A percentile compares a stretch with the other conserved stretches of the same genome.
phyloP scores from a whole-genome alignment of 106 monocot genomes.

The Cymbidium sinense region DNA sequence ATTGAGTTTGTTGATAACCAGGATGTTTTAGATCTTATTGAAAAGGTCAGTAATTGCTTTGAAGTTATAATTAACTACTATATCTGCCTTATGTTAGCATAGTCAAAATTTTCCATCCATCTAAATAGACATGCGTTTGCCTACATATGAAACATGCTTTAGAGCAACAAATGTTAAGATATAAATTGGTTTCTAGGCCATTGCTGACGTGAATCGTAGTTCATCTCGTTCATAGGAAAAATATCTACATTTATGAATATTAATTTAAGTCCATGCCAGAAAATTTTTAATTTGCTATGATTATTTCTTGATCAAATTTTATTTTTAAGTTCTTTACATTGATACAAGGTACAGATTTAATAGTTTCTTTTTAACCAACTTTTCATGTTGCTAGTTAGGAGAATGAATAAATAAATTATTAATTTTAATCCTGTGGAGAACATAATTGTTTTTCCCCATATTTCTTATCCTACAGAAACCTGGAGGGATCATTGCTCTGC shows the following conservation, averaged over 20 bases:
- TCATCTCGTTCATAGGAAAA: neutral
- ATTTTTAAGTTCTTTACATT: neutral
- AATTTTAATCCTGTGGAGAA: neutral
- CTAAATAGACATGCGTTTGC: neutral
- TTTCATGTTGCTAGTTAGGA: neutral
- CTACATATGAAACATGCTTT: neutral
- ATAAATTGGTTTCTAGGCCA: neutral
- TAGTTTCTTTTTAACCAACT: neutral
- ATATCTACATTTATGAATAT: neutral
- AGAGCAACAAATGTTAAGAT: neutral
- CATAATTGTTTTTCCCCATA: neutral
- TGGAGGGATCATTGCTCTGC: slow-evolving; percentile 91
- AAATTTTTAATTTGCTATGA: no score
- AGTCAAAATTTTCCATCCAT: neutral
- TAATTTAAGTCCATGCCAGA: neutral
- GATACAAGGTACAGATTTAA: neutral
- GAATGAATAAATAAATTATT: neutral
- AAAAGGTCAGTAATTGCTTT: slow-evolving; percentile 54
- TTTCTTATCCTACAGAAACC: slow-evolving; percentile 62
- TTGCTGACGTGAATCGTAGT: neutral
- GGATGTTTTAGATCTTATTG: slow-evolving; percentile 97
- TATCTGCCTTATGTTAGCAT: neutral
- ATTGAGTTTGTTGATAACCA: slow-evolving; percentile 99
- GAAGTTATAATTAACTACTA: neutral
- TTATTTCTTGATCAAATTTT: no score